Conservation (phyloP, 1,284 basidiomycete species). For the Trametes sp. region DNA sequence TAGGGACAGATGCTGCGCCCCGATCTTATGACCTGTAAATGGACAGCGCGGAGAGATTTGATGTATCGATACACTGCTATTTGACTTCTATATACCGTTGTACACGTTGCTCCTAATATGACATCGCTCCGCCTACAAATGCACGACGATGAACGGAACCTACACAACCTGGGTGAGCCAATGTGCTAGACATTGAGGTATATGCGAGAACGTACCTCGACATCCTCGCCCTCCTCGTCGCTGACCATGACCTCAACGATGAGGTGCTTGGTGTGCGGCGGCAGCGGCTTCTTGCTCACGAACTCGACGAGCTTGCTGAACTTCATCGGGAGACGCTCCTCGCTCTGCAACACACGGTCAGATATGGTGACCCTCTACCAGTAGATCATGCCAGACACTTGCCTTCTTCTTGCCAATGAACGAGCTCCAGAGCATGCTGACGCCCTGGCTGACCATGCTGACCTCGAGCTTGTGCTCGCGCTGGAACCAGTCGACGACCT, state of each 20-base stretch:
- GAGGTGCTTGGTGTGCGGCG: constrained; percentile 81
- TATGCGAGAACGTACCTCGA: constrained; percentile 60
- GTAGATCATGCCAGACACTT: constrained; percentile 30
- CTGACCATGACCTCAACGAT: constrained; percentile 95
- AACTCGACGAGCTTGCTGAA: constrained; percentile 93
- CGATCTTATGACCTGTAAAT: not conserved
- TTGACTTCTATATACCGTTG: constrained; percentile 27
- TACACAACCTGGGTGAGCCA: constrained; percentile 35
- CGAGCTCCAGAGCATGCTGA: constrained; percentile 97
- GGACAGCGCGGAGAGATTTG: not conserved
- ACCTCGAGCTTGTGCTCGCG: constrained; percentile 88
- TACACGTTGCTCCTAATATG: constrained; percentile 13
- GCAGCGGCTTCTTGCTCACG: constrained; percentile 93
- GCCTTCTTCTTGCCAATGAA: constrained; percentile 94
- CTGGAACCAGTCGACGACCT: constrained; percentile 89
- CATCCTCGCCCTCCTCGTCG: constrained; percentile 90
- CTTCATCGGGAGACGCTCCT: constrained; percentile 88
- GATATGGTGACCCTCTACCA: not conserved
- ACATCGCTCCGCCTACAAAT: constrained; percentile 21
- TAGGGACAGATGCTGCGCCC: no score
- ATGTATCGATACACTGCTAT: constrained; percentile 25
- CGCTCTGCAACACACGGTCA: constrained; percentile 60
- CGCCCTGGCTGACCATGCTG: constrained; percentile 96
- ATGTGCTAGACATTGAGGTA: not conserved
- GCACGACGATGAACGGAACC: constrained; percentile 76